Conservation (phyloP, 345 rosid species). For the Eucalyptus regnans region DNA sequence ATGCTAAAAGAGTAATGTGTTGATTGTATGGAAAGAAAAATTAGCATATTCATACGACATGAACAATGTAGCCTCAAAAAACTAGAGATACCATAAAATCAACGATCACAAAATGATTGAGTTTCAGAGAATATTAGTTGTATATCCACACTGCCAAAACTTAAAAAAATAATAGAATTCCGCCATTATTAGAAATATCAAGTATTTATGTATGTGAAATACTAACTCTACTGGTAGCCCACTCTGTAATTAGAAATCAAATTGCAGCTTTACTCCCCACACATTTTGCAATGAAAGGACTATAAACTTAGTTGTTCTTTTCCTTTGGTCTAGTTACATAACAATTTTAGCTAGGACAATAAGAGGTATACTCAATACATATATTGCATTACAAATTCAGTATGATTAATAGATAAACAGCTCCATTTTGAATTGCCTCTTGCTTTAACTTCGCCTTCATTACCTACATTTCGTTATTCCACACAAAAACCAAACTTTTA, state of each 20-base stretch:
- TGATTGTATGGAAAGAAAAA: not conserved
- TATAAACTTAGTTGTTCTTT: not conserved
- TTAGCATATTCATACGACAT: not conserved
- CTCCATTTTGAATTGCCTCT: not conserved
- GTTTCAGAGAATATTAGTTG: not conserved
- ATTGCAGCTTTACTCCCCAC: not conserved
- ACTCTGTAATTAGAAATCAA: not conserved
- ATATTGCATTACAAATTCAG: not conserved
- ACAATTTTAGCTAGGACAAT: not conserved
- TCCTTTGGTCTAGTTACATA: not conserved
- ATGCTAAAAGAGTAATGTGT: fast-evolving
- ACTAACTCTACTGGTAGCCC: not conserved
- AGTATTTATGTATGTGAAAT: not conserved
- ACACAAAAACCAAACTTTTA: not conserved
- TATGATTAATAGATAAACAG: not conserved
- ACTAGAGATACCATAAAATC: not conserved
- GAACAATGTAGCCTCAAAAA: not conserved
- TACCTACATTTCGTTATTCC: not conserved
- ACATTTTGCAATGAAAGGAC: not conserved
- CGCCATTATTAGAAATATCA: not conserved
- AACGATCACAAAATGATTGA: not conserved
- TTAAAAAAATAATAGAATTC: not conserved
- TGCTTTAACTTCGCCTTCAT: not conserved
- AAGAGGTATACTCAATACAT: not conserved
- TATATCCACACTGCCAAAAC: not conserved